Conservation (phyloP, 495 filamentous ascomycete species). For the Hapsidospora chrysogenum region DNA sequence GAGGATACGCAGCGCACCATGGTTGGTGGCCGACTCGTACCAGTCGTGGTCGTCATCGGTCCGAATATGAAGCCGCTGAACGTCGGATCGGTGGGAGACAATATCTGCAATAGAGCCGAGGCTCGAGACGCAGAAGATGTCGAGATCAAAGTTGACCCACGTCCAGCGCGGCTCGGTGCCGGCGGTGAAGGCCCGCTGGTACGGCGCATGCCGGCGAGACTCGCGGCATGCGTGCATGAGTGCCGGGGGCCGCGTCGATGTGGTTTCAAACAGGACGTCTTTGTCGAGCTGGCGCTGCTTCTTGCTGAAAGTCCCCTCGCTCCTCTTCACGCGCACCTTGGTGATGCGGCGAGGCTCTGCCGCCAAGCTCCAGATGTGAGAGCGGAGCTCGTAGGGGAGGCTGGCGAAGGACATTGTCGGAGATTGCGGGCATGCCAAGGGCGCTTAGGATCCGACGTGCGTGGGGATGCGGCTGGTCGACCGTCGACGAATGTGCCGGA, state of each 20-base stretch:
- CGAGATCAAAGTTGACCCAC: slow-evolving; percentile 1
- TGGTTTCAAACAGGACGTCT: not conserved
- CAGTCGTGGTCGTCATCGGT: not conserved
- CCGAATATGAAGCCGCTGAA: slow-evolving; percentile 1
- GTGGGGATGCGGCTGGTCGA: no score
- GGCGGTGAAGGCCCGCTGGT: not conserved
- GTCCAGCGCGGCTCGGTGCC: slow-evolving; percentile 1
- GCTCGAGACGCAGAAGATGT: slow-evolving; percentile 1
- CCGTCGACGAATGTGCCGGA: no score
- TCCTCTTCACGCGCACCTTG: not conserved
- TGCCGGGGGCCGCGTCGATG: not conserved
- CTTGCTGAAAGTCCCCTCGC: not conserved
- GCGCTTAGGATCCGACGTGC: no score
- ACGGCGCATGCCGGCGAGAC: slow-evolving; percentile 1
- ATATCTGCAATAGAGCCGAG: not conserved
- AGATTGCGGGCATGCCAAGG: no score
- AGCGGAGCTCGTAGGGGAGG: not conserved
- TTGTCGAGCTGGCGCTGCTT: not conserved
- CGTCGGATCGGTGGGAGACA: not conserved
- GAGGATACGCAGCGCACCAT: not conserved
- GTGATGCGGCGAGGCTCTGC: not conserved
- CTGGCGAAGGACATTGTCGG: slow-evolving; percentile 1
- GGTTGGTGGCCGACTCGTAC: not conserved
- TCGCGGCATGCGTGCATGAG: slow-evolving; percentile 1
- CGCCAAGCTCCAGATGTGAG: not conserved